Base-by-base conservation (phyloP, 139 green algal species). In the Klebsormidium nitens region DNA sequence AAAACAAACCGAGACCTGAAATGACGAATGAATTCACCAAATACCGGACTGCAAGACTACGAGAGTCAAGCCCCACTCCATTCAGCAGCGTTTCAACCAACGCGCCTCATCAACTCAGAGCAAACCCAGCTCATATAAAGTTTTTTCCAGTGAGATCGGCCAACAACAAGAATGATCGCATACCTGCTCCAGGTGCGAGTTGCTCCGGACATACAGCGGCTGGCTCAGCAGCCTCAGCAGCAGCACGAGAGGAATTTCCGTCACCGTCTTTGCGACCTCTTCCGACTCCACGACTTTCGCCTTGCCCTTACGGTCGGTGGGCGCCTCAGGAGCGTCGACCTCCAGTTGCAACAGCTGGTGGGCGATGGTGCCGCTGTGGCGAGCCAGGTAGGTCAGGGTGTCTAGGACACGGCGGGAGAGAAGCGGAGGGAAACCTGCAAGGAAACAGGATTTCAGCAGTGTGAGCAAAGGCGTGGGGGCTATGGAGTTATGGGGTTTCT, bases 391-490 rank as follows among this genome's bases (percentile, higher is more conserved):
- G 14, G 74, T 67, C 29, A 89, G 59, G 39, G 87, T 76, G 38
- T 95, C 89, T 52, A 95, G 79, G 40, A 89, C 77, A 0, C 84
- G 80, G 1, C 82, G 57, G 1, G 83, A 75, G 56, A 90, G 50
- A 2, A 78, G 31, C 5, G 82, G 79, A 2, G 77, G 69, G 1
- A 79, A 36, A 2, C 64, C 66, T 69, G 64, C 0, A 1, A 32
- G 19, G n/a, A n/a, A n/a, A n/a, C n/a, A n/a, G n/a, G n/a, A n/a
- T n/a, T n/a, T n/a, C n/a, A n/a, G n/a, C n/a, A n/a, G n/a, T n/a
- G n/a, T n/a, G n/a, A n/a, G n/a, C n/a, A n/a, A n/a, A n/a, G n/a
- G n/a, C n/a, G n/a, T n/a, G n/a, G n/a, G n/a, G n/a, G n/a, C n/a
- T n/a, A n/a, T n/a, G n/a, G n/a, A n/a, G n/a, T n/a, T n/a, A n/a